Base-by-base conservation (phyloP, 2,329 filamentous ascomycete species). In the Rachicladosporium sp. region DNA sequence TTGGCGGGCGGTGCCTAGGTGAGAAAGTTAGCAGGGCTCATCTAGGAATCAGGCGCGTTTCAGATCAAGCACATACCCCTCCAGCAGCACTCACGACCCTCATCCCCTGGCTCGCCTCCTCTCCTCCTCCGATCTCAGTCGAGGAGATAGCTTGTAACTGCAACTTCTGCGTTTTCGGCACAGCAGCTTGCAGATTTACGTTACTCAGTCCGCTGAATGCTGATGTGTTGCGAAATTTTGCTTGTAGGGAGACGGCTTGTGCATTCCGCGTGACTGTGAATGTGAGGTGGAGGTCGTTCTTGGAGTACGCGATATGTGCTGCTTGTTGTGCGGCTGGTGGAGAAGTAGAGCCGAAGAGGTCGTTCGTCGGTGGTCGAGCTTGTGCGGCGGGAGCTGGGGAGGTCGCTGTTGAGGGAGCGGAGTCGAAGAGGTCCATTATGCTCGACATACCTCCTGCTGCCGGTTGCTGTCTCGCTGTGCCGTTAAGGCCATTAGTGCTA, bases 131-230 rank as follows among this genome's bases (percentile, higher is more conserved):
- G 33, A 98, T 59, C 27, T 93, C 84, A 4, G 79, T 67, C 48
- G 76, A 84, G 49, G 85, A 93, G 49, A 98, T 94, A 43, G 81
- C 85, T 59, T 93, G 81, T 48, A 98, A 67, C 58, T 95, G 87
- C 53, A 98, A 65, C 60, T 91, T 94, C 64, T 98, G 91, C 33
- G 83, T 86, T 65, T 96, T 98, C 6, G 91, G 91, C 39, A 98
- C 91, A 1, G 91, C 91, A 33, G 89, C 91, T 61, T 98, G 91
- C 48, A 98, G 62, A 19, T 84, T 85, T 23, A 96, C 83, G 34
- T 74, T 76, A 10, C 78, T 78, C 36, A 96, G 69, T 10, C 68
- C 65, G 10, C 70, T 71, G 23, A 80, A 76, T 0, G 66, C 74
- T 35, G 46, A 47, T 27, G 43, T 44, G 60, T 96, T 96, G 31